phyloP scores from a whole-genome alignment of 441 rosid species.

The Erodium trifolium region DNA sequence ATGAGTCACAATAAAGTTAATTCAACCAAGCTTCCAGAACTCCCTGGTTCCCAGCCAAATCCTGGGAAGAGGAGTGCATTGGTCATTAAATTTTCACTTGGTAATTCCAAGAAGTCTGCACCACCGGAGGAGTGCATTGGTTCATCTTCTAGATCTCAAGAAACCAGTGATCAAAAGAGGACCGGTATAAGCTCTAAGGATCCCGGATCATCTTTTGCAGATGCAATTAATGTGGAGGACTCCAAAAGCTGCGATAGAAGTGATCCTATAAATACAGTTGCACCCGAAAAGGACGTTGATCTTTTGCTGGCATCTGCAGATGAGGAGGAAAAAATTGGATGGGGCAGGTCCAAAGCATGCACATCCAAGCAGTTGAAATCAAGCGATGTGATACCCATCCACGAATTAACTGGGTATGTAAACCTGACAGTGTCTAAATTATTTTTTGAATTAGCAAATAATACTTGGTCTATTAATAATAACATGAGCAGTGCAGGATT shows the following conservation, averaged over 20 bases:
- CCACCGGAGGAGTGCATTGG: slow-evolving; percentile 28
- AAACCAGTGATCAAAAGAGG: slow-evolving; percentile 27
- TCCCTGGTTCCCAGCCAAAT: slow-evolving; percentile 35
- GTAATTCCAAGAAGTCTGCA: slow-evolving; percentile 38
- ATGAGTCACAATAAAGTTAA: slow-evolving; percentile 17
- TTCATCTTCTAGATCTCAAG: slow-evolving; percentile 33
- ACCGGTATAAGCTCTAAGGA: slow-evolving; percentile 27
- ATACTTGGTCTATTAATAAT: not conserved
- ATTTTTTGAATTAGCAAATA: slow-evolving; percentile 9
- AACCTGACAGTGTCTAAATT: slow-evolving; percentile 21
- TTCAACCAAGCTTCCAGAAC: slow-evolving; percentile 27
- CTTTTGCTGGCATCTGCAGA: slow-evolving; percentile 28
- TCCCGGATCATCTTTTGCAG: slow-evolving; percentile 36
- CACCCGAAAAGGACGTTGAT: slow-evolving; percentile 23
- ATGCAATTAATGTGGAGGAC: slow-evolving; percentile 28
- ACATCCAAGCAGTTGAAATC: slow-evolving; percentile 22
- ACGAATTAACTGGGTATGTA: slow-evolving; percentile 34
- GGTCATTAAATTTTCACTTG: slow-evolving; percentile 49
- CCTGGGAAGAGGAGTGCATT: slow-evolving; percentile 48
- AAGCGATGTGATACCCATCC: slow-evolving; percentile 21
- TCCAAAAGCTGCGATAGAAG: slow-evolving; percentile 25
- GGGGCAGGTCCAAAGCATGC: slow-evolving; percentile 32
- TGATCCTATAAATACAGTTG: slow-evolving; percentile 27
- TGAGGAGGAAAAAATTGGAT: slow-evolving; percentile 28
- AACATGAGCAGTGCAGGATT: not conserved